Percentiles rank a stretch among this genome's conserved stretches.
Conservation (phyloP, 257 asterid species). For the Handroanthus guayacan region DNA sequence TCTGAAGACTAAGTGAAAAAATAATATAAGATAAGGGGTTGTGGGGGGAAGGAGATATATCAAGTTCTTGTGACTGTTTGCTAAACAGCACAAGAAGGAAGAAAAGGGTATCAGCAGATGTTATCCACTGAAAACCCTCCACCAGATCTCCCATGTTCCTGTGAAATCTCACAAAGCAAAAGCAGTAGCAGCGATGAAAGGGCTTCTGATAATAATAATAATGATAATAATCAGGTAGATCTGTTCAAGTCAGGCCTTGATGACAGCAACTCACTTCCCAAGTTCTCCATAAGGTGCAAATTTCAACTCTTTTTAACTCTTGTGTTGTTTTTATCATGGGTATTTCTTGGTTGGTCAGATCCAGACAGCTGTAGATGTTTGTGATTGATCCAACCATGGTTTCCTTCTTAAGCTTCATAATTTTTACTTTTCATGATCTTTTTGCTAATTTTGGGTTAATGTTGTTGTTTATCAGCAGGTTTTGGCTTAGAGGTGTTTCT, state of each 20-base stretch:
- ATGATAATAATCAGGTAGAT: constrained; percentile 58
- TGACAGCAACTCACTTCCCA: constrained; percentile 61
- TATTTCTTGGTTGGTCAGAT: constrained; percentile 48
- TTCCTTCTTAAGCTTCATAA: constrained; percentile 8
- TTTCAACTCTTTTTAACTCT: constrained; percentile 19
- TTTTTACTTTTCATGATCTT: constrained; percentile 26
- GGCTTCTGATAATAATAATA: constrained; percentile 49
- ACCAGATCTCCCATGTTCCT: constrained; percentile 68
- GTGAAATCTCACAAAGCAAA: constrained; percentile 61
- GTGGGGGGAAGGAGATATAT: constrained; percentile 37
- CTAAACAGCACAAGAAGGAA: constrained; percentile 75
- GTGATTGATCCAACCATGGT: constrained; percentile 33
- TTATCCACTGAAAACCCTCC: constrained; percentile 94
- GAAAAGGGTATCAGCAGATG: constrained; percentile 83
- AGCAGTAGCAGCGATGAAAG: constrained; percentile 55
- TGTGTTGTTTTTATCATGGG: constrained; percentile 33
- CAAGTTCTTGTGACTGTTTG: constrained; percentile 86
- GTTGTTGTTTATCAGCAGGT: constrained; percentile 38
- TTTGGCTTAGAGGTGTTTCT: constrained; percentile 34
- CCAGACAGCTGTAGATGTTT: constrained; percentile 31
- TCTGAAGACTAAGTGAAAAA: constrained; percentile 56
- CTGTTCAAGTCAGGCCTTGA: constrained; percentile 68
- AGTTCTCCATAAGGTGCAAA: constrained; percentile 85
- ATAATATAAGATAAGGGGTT: constrained; percentile 41
- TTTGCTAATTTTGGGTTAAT: constrained; percentile 39